Evolutionary conservation across 2,329 filamentous ascomycete genomes (phyloP), one percentile per base, ranked within the genome.

Genomic region (Neofusicoccum parvum): DNA sequence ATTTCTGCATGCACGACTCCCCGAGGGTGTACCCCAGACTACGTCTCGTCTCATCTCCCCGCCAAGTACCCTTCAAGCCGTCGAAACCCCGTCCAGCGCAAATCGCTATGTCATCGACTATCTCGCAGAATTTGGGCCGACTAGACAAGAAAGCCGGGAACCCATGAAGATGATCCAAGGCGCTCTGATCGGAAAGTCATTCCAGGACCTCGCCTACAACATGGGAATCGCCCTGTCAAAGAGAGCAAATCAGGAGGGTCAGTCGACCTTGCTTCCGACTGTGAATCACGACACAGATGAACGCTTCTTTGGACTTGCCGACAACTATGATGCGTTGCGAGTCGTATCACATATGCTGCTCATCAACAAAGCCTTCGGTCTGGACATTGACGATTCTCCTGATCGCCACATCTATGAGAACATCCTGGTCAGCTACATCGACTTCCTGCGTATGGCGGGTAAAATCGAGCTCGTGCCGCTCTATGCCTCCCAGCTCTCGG

Each of bases 381-480:
- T 81, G 64, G 80, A 83, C 36, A 78, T 82, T 37, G 69, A 68
- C 10, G 74, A 79, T 20, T 41, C 53, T 5, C 74, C 77, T 63
- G 77, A 79, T 39, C 80, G 82, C 60, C 14, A 50, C 27, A 84
- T 83, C 15, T 85, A 89, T 69, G 90, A 96, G 72, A 92, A 91
- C 72, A 87, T 94, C 53, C 82, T 97, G 62, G 88, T 90, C 0
- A 89, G 87, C 3, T 98, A 98, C 75, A 90, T 96, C 64, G 90
- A 91, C 71, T 89, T 91, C 67, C 80, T 99, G 43, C 88, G 91
- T 49, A 83, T 90, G 53, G 86, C 87, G 15, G 87, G 88, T 39
- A 87, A 95, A 64, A 87, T 90, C 66, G 89, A 94, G 68, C 80
- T 95, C 48, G 90, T 97, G 64, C 94, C 95, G 0, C 81, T 96